These are phyloP conservation scores for Theobroma grandiflorum DNA, from an alignment of 441 rosid genomes.

Conservation along the genomic window DNA sequence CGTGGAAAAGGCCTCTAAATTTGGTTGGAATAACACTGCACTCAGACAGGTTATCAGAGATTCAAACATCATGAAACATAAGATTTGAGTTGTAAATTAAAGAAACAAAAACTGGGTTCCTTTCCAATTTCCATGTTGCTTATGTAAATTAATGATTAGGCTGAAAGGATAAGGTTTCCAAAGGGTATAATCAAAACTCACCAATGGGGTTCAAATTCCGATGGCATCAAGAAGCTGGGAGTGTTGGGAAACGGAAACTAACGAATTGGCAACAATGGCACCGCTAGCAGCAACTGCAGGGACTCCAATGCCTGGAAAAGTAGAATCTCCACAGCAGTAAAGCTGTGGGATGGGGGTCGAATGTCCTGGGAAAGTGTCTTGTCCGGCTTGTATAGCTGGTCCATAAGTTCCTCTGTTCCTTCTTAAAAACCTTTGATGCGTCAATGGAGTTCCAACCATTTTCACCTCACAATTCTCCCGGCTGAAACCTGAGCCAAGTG, in stretches of 20 bases:
- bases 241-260: conserved; percentile 56
- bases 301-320: conserved; percentile 93
- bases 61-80: background rate
- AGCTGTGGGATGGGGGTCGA: conserved; percentile 83
- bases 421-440: conserved; percentile 80
- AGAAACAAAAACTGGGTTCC: background rate
- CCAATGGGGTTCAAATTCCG: conserved; percentile 44
- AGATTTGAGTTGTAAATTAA: background rate
- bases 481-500: conserved; percentile 72
- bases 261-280: conserved; percentile 68
- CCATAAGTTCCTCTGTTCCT: conserved; percentile 88
- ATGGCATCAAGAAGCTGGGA: conserved; percentile 61
- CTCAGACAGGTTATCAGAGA: background rate
- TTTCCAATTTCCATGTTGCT: background rate
- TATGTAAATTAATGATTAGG: background rate
- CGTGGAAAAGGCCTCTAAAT: background rate
- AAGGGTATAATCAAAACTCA: conserved; percentile 20
- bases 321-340: conserved; percentile 89
- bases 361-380: conserved; percentile 83
- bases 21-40: background rate
- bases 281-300: conserved; percentile 98
- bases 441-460: conserved; percentile 88
- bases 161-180: background rate
- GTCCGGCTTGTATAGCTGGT: conserved; percentile 87
- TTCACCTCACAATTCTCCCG: conserved; percentile 84